Evolutionary conservation across 2,329 filamentous ascomycete species (phyloP), one percentile per base, ranked within the genome.

Genomic region (Hortaea werneckii): DNA sequence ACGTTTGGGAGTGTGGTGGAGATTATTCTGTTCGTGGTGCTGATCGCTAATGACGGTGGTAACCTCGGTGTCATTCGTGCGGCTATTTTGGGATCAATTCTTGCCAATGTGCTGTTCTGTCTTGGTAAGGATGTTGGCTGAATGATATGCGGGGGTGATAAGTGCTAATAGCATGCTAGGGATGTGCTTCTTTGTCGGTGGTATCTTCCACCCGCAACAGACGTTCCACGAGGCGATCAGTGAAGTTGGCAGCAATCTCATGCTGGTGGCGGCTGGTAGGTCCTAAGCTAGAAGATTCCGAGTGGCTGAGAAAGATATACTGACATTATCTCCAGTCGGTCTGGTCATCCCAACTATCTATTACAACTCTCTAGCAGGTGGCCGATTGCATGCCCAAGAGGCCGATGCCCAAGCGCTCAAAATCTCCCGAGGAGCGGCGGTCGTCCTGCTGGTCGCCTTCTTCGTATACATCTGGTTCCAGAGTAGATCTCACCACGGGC

Each of bases 101-200:
- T 94, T 29, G 86, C 87, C 9, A 94, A 87, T 29, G 75, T 92
- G 68, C 67, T 94, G 40, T 72, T 94, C 5, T 94, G 87, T 57
- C 67, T 92, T 9, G 41, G 45, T 42, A 43, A 35, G 37, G 3
- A 20, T 20, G 20, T 20, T 20, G 32, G 13, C 12, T 12, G 10
- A 37, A 37, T 12, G 32, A 28, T 7, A 39, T 10, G 11, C 12
- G 20, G 20, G 20, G 20, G 20, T 20, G 20, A 20, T 20, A 20
- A 20, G 20, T 20, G 27, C 38, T 40, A 45, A 40, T 30, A 11
- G 12, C 11, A 20, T 10, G 12, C 7, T 43, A 60, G 58, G 58
- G 0, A 60, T 83, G 43, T 92, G 85, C 64, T 94, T 94, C 70
- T 81, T 90, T 54, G 75, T 82, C 26, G 85, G 85, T 30, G 87